phyloP scores from a whole-genome alignment of 805 yeast species.

The Saccharomycopsis sp. region DNA sequence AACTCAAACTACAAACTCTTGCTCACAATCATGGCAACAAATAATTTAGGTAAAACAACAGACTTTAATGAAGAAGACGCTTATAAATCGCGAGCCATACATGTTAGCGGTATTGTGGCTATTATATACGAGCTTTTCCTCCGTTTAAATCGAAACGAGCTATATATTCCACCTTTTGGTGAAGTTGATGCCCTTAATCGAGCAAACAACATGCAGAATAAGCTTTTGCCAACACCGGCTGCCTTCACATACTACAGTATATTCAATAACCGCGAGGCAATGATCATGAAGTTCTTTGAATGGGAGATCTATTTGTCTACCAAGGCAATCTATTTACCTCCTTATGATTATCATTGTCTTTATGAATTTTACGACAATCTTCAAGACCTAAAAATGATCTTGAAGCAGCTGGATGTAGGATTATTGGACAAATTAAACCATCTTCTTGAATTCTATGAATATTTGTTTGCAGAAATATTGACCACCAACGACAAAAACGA shows the following conservation, averaged over 20 bases:
- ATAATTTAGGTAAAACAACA: conserved; percentile 7
- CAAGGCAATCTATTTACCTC: conserved; percentile 11
- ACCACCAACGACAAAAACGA: not conserved
- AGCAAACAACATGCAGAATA: not conserved
- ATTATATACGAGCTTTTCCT: conserved; percentile 15
- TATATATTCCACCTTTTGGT: not conserved
- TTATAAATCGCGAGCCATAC: conserved; percentile 7
- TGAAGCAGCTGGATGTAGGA: not conserved
- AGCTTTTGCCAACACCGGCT: not conserved
- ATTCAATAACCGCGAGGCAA: conserved; percentile 6
- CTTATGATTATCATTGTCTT: conserved; percentile 10
- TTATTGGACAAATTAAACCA: not conserved
- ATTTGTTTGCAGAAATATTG: conserved; percentile 8
- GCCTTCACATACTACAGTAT: not conserved
- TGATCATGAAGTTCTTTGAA: conserved; percentile 18
- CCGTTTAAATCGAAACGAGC: conserved; percentile 2
- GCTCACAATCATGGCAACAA: conserved; percentile 11
- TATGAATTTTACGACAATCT: conserved; percentile 12
- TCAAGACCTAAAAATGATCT: not conserved
- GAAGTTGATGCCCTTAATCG: not conserved
- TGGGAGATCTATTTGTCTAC: conserved; percentile 16
- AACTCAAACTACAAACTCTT: conserved; percentile 7
- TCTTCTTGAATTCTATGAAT: conserved; percentile 6
- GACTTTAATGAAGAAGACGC: conserved; percentile 7
- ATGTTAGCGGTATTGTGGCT: conserved; percentile 17